These are phyloP conservation scores for Hawksworthiomyces lignivorus DNA, from an alignment of 2,329 filamentous ascomycete genomes.

Conservation along the genomic window DNA sequence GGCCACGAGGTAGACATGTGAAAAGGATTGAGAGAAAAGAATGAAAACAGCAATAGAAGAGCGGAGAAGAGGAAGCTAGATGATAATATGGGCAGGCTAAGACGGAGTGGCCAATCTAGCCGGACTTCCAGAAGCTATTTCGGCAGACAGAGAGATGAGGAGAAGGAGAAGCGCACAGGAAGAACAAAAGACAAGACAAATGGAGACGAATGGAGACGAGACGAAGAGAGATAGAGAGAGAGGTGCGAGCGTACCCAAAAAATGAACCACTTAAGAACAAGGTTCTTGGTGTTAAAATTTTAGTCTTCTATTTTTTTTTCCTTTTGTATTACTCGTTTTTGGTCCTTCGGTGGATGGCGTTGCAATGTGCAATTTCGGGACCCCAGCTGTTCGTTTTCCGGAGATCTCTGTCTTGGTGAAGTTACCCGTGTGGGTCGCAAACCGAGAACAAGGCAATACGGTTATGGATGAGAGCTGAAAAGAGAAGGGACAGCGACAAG, in stretches of 20 bases:
- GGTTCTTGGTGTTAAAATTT: no score
- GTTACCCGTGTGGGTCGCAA: slow-evolving; percentile 3
- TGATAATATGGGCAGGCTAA: no score
- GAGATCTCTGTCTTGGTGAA: background rate
- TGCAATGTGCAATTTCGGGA: slow-evolving; percentile 5
- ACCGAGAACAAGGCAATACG: no score
- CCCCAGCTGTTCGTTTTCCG: background rate
- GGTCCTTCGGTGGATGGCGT: no score
- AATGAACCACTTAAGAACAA: no score
- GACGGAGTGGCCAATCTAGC: background rate
- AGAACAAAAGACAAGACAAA: background rate
- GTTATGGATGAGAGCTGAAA: no score
- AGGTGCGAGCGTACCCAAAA: slow-evolving; percentile 3
- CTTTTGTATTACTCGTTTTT: no score
- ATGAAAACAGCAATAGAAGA: no score
- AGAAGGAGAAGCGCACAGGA: background rate
- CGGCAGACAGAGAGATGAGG: background rate
- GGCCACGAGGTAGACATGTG: background rate
- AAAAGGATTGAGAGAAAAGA: background rate
- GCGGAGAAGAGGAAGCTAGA: no score
- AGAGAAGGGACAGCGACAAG: no score
- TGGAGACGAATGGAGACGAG: background rate
- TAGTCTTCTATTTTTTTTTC: no score
- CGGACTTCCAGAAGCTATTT: slow-evolving; percentile 3
- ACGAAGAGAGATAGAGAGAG: background rate